Evolutionary conservation across 371 early-diverging fungal genomes (phyloP), one percentile per base, ranked within the genome.

Genomic region (Mortierella sp.): DNA sequence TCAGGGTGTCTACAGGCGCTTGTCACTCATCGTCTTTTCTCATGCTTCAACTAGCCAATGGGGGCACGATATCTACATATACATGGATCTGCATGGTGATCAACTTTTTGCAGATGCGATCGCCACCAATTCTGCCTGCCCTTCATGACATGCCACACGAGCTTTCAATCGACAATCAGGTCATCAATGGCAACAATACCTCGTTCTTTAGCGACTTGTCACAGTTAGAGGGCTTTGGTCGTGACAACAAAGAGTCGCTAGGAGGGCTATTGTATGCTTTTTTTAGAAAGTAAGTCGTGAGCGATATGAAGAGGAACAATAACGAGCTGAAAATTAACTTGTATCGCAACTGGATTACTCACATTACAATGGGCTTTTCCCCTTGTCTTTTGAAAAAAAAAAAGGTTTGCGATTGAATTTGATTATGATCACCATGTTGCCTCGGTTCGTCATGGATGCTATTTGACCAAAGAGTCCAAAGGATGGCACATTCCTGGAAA

Each of bases 51-150:
- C 12, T 67, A 86, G 95, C 92, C 4, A 90, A 89, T 63, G 96
- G 96, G 39, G 97, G 97, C 16, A 97, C 96, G 0, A 76, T 97
- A 54, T 94, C 94, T 31, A 93, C 94, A 3, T 97, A 97, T 73
- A 91, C 96, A 23, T 95, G 96, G 96, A 93, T 92, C 14, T 93
- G 92, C 71, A 91, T 96, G 89, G 87, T 91, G 27, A 79, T 97
- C 65, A 91, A 93, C 68, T 97, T 94, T 72, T 79, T 97, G 41
- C 97, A 97, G 80, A 91, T 86, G 84, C 90, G 95, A 21, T 59
- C 87, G n/a, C 95, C 96, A 39, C 93, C 96, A 0, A 93, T 97
- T 48, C 81, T 97, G n/a, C 97, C 97, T 0, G 86, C 86, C 12
- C 80, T 97, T 43, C 96, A 96, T 69, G 85, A 86, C 45, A 78